Evolutionary conservation across 2,329 filamentous ascomycete species (phyloP).

Genomic region (Trichothecium roseum): DNA sequence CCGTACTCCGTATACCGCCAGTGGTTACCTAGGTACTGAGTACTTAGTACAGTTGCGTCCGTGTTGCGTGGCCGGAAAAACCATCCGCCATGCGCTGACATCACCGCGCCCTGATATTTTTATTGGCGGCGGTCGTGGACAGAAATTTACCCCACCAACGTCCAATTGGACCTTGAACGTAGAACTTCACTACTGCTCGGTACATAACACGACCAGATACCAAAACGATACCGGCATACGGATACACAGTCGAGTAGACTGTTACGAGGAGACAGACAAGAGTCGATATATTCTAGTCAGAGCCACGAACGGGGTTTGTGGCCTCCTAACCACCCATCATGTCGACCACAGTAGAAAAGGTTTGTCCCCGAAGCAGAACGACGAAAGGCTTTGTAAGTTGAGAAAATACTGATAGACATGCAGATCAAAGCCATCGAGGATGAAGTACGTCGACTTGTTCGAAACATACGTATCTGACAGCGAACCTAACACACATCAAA

Average conservation of each 20-base stretch:
- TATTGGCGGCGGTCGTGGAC: conserved; percentile 6
- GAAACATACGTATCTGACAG: conserved; percentile 6
- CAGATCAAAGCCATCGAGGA: conserved; percentile 95
- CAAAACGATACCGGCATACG: conserved; percentile 7
- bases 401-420: conserved; percentile 11
- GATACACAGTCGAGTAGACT: no score
- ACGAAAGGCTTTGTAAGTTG: not conserved
- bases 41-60: no score
- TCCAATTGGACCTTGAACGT: no score
- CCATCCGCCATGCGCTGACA: conserved; percentile 14
- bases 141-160: conserved; percentile 31
- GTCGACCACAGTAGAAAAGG: conserved; percentile 97
- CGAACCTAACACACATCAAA: conserved; percentile 22
- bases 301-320: not conserved
- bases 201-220: not conserved
- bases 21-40: no score
- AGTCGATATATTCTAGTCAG: not conserved
- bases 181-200: no score
- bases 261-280: no score
- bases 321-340: conserved; percentile 44
- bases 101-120: conserved; percentile 13
- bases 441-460: conserved; percentile 53
- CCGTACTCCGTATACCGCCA: no score
- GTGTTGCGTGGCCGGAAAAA: not conserved
- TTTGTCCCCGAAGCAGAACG: conserved; percentile 24